phyloP scores from a whole-genome alignment of 331 rosid species.

The Cydonia oblonga region DNA sequence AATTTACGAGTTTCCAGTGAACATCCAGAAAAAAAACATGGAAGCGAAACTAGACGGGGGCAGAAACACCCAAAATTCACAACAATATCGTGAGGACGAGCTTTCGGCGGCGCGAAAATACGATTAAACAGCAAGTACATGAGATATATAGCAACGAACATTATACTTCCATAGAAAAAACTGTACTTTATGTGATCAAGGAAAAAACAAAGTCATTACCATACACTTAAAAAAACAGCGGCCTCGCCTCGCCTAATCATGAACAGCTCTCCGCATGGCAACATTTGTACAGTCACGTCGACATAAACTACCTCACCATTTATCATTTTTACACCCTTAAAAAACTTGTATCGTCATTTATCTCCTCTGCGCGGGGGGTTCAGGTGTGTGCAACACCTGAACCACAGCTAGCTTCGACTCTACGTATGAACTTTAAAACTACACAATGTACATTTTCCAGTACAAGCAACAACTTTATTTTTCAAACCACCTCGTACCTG shows the following conservation, averaged over 20 bases:
- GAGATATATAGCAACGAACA: neutral
- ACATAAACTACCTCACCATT: conserved; percentile 57
- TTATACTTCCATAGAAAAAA: conserved; percentile 16
- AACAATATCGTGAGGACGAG: neutral
- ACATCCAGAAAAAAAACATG: too few relatives aligned
- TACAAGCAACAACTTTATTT: conserved; percentile 60
- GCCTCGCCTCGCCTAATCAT: conserved; percentile 38
- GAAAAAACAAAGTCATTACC: conserved; percentile 22
- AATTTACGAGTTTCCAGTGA: neutral
- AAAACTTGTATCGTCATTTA: conserved; percentile 44
- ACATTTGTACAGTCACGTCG: conserved; percentile 86
- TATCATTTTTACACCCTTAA: conserved; percentile 61
- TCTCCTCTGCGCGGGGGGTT: conserved; percentile 46
- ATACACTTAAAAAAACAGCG: conserved; percentile 44
- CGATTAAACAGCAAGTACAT: neutral
- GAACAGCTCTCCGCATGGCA: conserved; percentile 73
- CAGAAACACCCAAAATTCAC: neutral
- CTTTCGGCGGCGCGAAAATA: neutral
- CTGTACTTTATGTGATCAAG: conserved; percentile 5
- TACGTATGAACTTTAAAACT: conserved; percentile 70
- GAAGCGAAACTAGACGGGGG: neutral
- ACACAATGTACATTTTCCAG: conserved; percentile 84
- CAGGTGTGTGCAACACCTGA: conserved; percentile 49
- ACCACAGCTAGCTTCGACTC: conserved; percentile 38
- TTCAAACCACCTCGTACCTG: conserved; percentile 33